Conservation (phyloP, 257 asterid genomes). For the Solanum phureja region DNA sequence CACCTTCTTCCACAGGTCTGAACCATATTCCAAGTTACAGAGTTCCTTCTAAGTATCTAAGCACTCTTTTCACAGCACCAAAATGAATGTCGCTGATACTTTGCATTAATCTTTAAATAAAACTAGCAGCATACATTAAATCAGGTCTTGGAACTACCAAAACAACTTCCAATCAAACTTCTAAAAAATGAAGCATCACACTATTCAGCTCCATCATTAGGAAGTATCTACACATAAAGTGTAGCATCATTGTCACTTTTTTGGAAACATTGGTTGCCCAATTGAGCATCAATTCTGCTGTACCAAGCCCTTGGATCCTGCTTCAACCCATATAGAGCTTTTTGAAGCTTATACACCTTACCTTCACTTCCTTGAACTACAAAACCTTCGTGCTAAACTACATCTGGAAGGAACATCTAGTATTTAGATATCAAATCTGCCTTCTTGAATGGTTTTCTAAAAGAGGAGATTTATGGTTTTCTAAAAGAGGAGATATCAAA, state of each 20-base stretch:
- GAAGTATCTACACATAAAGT: not conserved
- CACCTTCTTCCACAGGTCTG: not conserved
- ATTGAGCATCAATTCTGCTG: too few relatives aligned
- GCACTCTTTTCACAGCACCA: not conserved
- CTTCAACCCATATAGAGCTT: not conserved
- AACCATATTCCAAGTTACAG: not conserved
- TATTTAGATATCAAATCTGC: too few relatives aligned
- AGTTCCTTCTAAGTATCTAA: not conserved
- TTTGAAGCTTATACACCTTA: too few relatives aligned
- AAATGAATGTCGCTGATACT: not conserved
- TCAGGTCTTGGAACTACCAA: not conserved
- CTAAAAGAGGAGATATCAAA: too few relatives aligned
- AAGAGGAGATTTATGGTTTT: too few relatives aligned
- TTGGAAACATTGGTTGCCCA: too few relatives aligned
- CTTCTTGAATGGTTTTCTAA: too few relatives aligned
- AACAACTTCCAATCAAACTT: too few relatives aligned
- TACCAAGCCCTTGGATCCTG: not conserved
- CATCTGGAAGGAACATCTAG: too few relatives aligned
- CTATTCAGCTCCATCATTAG: not conserved
- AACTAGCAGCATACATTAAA: not conserved
- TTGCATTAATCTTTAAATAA: too few relatives aligned
- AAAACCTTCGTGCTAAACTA: too few relatives aligned
- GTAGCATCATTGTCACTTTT: not conserved
- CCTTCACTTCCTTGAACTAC: too few relatives aligned
- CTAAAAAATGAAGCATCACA: not conserved